These are phyloP conservation scores for Solanum chiquidenum DNA, from an alignment of 257 asterid genomes.

Conservation along the genomic window DNA sequence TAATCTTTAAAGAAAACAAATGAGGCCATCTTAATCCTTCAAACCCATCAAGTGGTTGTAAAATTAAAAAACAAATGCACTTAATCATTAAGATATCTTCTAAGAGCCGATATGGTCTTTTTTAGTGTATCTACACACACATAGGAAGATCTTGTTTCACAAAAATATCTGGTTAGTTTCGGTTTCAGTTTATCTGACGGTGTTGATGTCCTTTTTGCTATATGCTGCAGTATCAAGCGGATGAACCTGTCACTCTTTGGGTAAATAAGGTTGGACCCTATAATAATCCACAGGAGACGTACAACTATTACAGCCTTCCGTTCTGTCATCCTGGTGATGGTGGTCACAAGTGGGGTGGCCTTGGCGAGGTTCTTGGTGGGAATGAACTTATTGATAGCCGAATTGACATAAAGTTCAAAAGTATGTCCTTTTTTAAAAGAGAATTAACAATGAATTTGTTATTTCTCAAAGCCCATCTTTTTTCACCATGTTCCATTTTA, in stretches of 20 bases:
- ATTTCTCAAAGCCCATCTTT: background rate
- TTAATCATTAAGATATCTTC: background rate
- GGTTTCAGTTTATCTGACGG: background rate
- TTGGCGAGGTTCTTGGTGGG: conserved; percentile 70
- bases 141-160: background rate
- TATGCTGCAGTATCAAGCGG: conserved; percentile 48
- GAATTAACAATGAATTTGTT: background rate
- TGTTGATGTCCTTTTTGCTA: background rate
- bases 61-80: background rate
- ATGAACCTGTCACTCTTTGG: conserved; percentile 53
- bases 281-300: conserved; percentile 77
- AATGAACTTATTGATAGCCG: conserved; percentile 70
- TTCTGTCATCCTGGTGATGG: conserved; percentile 48
- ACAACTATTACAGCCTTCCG: conserved; percentile 68
- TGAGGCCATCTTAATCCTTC: background rate
- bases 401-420: conserved; percentile 53
- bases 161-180: background rate
- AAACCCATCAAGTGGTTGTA: background rate
- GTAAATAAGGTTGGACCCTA: conserved; percentile 73
- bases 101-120: background rate
- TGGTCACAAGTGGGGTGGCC: conserved; percentile 60
- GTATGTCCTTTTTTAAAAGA: conserved; percentile 19
- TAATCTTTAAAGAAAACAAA: background rate
- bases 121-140: background rate
- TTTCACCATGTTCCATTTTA: background rate